Evolutionary conservation across 2,329 filamentous ascomycete genomes (phyloP), one percentile per base, ranked within the genome.

Genomic region (Dendryphion nanum): DNA sequence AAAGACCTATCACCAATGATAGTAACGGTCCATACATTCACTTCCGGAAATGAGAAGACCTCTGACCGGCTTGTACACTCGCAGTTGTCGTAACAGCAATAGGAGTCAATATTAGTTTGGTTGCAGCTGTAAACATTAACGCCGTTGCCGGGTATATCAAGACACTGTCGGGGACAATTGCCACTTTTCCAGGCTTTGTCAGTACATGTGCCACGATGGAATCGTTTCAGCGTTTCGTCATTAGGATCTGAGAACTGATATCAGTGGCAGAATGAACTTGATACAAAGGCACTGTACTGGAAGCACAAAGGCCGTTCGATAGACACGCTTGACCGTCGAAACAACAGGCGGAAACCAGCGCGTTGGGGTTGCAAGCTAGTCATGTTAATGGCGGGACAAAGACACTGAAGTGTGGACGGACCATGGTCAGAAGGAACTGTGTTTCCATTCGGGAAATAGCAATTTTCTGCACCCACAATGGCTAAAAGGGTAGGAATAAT

Each of bases 241-340:
- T 54, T 50, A 12, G 56, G 55, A 21, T 58, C 50, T 39, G 23
- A 16, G 18, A n/a, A n/a, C n/a, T n/a, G n/a, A n/a, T n/a, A n/a
- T n/a, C n/a, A n/a, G n/a, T n/a, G n/a, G n/a, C n/a, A n/a, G n/a
- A n/a, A n/a, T n/a, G n/a, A n/a, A n/a, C n/a, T n/a, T n/a, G n/a
- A n/a, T n/a, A n/a, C n/a, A n/a, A n/a, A n/a, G n/a, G n/a, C n/a
- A 21, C 7, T 15, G 18, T 45, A 45, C 42, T 35, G 14, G 50
- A 53, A 3, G 55, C 51, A 33, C 53, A 58, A 20, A 60, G 51
- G 6, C 55, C 56, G 17, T 60, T 60, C 14, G 53, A 57, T n/a
- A 60, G 45, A 39, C 56, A 60, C 10, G 56, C 55, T 45, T 60
- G 56, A 13, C 42, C 42, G 28, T 57, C 44, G 29, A 41, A 60